Conservation (phyloP, 768 basidiomycete species). For the Suillus placidus region DNA sequence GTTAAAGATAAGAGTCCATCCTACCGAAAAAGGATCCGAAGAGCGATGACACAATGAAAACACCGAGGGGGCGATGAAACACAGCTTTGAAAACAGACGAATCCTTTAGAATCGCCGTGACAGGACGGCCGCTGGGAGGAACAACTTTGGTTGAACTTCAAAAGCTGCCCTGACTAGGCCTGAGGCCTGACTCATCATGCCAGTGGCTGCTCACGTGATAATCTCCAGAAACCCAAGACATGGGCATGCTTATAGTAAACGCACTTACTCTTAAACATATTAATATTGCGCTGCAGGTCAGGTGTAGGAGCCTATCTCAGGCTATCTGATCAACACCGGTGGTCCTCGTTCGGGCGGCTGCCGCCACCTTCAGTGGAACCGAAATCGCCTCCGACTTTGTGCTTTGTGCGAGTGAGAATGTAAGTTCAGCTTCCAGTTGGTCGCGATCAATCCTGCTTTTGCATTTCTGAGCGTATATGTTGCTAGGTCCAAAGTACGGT, state of each 20-base stretch:
- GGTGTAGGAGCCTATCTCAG: no score
- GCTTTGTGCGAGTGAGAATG: no score
- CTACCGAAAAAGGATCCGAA: slow-evolving; percentile 1
- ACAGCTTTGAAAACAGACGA: neutral
- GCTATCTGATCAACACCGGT: no score
- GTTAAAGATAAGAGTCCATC: neutral
- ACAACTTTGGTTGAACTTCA: neutral
- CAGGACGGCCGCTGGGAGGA: neutral
- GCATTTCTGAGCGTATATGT: neutral
- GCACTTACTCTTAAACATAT: no score
- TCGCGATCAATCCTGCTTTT: no score
- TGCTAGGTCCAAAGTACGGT: no score
- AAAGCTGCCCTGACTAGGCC: no score
- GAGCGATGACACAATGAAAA: neutral
- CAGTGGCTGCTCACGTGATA: neutral
- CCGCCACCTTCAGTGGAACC: neutral
- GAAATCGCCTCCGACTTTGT: neutral
- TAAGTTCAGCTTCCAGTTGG: neutral
- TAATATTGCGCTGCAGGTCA: no score
- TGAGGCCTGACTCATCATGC: no score
- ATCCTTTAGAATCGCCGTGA: neutral
- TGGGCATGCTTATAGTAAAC: no score
- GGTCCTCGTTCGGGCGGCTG: no score
- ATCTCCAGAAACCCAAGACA: neutral
- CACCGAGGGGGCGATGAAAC: slow-evolving; percentile 1